Evolutionary conservation across 116 monocot genomes (phyloP).

Genomic region (Thalassia testudinum): DNA sequence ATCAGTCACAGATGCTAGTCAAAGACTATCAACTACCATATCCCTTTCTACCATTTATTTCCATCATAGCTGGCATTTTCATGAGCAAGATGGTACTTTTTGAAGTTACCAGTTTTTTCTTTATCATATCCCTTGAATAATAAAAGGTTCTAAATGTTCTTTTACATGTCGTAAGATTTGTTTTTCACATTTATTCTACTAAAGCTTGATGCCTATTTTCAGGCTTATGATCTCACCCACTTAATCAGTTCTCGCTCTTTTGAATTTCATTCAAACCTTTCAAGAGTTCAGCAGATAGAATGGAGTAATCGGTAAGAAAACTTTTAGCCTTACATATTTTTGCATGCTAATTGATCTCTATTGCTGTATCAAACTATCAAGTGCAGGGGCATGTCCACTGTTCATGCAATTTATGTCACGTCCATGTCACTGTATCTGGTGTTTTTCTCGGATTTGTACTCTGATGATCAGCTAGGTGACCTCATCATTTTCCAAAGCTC

Average conservation of each 20-base stretch:
- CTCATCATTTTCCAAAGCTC: constrained; percentile 54
- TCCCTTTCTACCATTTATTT: constrained; percentile 43
- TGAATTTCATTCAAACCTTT: constrained; percentile 47
- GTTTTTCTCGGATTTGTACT: constrained; percentile 57
- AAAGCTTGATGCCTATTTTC: neutral
- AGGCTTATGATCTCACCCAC: constrained; percentile 28
- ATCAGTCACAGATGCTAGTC: constrained; percentile 43
- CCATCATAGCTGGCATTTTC: constrained; percentile 52
- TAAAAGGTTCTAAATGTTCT: neutral
- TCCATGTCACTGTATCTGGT: constrained; percentile 63
- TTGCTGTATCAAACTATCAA: neutral
- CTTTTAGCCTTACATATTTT: neutral
- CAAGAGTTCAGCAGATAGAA: constrained; percentile 62
- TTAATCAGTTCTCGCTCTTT: constrained; percentile 44
- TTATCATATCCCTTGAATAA: neutral
- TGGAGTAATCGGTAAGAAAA: constrained; percentile 77
- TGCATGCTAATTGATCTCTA: neutral
- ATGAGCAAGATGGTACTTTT: constrained; percentile 59
- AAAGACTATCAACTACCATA: constrained; percentile 53
- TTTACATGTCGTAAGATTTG: neutral
- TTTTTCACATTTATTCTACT: neutral
- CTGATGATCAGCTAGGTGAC: constrained; percentile 26
- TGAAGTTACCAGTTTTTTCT: too few relatives aligned
- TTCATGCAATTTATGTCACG: constrained; percentile 81
- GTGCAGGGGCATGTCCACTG: constrained; percentile 86